Base-by-base conservation (phyloP, 2,329 filamentous ascomycete species). In the Penicillium vulpinum region DNA sequence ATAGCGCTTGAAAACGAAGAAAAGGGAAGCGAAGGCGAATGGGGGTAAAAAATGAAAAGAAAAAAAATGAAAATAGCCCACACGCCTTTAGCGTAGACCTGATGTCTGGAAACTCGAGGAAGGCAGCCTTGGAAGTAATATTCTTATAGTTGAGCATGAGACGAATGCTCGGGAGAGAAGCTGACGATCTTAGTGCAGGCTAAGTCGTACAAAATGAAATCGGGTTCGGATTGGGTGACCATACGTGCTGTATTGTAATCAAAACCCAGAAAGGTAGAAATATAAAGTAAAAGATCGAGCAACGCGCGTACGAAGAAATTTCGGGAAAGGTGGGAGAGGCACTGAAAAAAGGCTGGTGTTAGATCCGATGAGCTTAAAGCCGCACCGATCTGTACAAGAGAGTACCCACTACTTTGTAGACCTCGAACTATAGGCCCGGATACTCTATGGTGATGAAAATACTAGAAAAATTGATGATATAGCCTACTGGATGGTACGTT, bases 121-220 rank as follows among this genome's bases (percentile, higher is more conserved):
- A 79, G 52, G 76, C 47, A 8, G 75, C 78, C 39, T 48, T 68
- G 62, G 78, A 78, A 18, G 75, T 68, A 28, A 79, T 72, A 2
- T 67, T 46, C 63, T 78, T 78, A 51, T 77, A 78, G 60, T 78
- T 78, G 18, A 79, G 75, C 67, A 78, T 72, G 21, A 79, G 64
- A 53, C 77, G 75, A 60, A 77, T 77, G 48, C 75, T 72, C 62
- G 4, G 76, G 76, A 39, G 76, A 78, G 66, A 78, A 77, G 64
- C 76, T 77, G 57, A 73, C 61, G 50, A 70, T 67, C 61, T 77
- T 74, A 56, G 65, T 74, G 61, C 70, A 72, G 52, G 75, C 75
- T 51, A 78, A 65, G 62, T 78, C 75, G 56, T 77, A 78, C 22
- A 78, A 51, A 55, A 77, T 58, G 52, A 78, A 73, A 46, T 77